Base-by-base conservation (phyloP, 805 yeast species). In the Scheffersomyces amazonensis region DNA sequence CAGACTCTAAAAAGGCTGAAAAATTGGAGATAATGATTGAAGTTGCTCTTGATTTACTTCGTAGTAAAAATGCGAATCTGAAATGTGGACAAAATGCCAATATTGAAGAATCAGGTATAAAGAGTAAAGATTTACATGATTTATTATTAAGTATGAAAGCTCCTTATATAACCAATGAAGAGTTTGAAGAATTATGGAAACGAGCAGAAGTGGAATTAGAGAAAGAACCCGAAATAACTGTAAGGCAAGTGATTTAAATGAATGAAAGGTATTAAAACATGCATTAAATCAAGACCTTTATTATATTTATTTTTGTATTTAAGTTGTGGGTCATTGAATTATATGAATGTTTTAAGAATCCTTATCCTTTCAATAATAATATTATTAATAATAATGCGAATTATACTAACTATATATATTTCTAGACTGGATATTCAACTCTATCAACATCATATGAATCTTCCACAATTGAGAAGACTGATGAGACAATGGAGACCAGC, bases 171-270 rank as follows among this genome's bases (percentile, higher is more conserved):
- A 59, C 73, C 1, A 76, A 70, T 38, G 80, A 78, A 24, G 93
- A 87, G 45, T 86, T 84, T 56, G 83, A 83, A 47, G 83, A 78
- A 41, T 69, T 85, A 42, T 88, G 96, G 96, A 53, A 54, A 18
- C 75, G 78, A 49, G 82, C 82, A n/a, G 53, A 80, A 2, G 56
- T 66, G 24, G 82, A 80, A 49, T 70, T 87, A 45, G 76, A 78
- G 44, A 71, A 67, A 39, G 84, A 82, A 64, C 82, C 85, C 31
- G 87, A 80, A 58, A 73, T 83, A 56, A 78, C 75, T 64, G 83
- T 84, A 76, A 82, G 93, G 86, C 86, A 80, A 75, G 87, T 81
- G 35, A 33, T 36, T 20, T 20, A 7, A 20, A 31, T 20, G n/a
- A n/a, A n/a, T n/a, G n/a, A n/a, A n/a, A n/a, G n/a, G n/a, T n/a